A percentile compares a stretch with the other conserved stretches of the same genome.
Conservation (phyloP, 2,329 filamentous ascomycete genomes). For the Aspergillus fijiensis region DNA sequence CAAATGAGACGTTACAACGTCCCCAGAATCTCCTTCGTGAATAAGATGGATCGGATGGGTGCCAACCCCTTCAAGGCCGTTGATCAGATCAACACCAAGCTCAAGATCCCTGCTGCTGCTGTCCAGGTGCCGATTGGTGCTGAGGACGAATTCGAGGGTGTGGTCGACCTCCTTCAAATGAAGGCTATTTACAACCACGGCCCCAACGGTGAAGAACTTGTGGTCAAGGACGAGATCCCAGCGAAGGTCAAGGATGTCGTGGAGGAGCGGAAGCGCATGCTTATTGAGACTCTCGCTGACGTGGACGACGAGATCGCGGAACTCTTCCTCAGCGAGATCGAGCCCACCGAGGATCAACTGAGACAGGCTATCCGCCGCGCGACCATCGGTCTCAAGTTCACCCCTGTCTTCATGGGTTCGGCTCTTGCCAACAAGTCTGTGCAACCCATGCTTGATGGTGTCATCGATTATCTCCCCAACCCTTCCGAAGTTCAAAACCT, state of each 20-base stretch:
- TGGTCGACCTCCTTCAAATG: slow-evolving; percentile 91
- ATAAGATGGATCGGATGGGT: slow-evolving; percentile 99
- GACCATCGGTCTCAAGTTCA: slow-evolving; percentile 87
- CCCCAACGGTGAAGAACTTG: slow-evolving; percentile 71
- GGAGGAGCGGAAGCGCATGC: slow-evolving; percentile 75
- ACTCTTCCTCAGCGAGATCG: slow-evolving; percentile 83
- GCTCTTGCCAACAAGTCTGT: slow-evolving; percentile 92
- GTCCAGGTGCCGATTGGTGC: slow-evolving; percentile 91
- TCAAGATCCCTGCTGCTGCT: slow-evolving; percentile 88
- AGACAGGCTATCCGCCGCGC: slow-evolving; percentile 88
- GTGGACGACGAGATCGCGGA: slow-evolving; percentile 98
- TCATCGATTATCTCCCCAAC: slow-evolving; percentile 94
- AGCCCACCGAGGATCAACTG: slow-evolving; percentile 77
- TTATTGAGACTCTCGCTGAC: slow-evolving; percentile 94
- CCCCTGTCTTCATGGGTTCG: slow-evolving; percentile 93
- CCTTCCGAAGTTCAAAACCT: slow-evolving; percentile 85
- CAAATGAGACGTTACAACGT: slow-evolving; percentile 99
- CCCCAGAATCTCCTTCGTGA: slow-evolving; percentile 91
- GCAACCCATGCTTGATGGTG: slow-evolving; percentile 94
- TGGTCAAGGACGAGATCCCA: slow-evolving; percentile 77
- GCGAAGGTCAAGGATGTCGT: slow-evolving; percentile 73
- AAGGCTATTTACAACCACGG: slow-evolving; percentile 92
- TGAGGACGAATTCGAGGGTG: slow-evolving; percentile 88
- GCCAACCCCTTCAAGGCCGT: slow-evolving; percentile 97
- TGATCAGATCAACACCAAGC: slow-evolving; percentile 95